A percentile compares a stretch with the other conserved stretches of the same genome.
Evolutionary conservation across 148 eudicot species (phyloP).

Genomic region (Vaccinium vitisidaea): DNA sequence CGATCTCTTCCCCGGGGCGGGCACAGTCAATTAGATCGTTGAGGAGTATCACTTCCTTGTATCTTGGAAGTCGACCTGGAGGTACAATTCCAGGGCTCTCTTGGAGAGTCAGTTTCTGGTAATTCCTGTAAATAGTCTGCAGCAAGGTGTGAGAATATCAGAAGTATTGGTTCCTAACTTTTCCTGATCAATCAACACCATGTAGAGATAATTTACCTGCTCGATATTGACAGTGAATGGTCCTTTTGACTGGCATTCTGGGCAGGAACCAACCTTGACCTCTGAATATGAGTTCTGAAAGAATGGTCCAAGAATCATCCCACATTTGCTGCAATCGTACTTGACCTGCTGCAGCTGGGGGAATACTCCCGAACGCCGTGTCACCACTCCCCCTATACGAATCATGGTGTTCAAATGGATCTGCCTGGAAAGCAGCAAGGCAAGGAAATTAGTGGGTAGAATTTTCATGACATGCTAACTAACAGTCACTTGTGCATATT

Average conservation of each 20-base stretch:
- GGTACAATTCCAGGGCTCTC: conserved; percentile 98
- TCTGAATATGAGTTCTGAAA: conserved; percentile 91
- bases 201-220: conserved; percentile 46
- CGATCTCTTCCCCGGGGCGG: conserved; percentile 98
- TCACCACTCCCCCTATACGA: conserved; percentile 96
- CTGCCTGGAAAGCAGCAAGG: conserved; percentile 50
- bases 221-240: conserved; percentile 93
- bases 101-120: conserved; percentile 94
- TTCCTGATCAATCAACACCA: neutral
- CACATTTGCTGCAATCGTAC: conserved; percentile 95
- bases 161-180: neutral
- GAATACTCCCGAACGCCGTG: conserved; percentile 93
- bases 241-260: conserved; percentile 96
- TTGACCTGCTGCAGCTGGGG: conserved; percentile 96
- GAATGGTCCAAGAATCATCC: conserved; percentile 83
- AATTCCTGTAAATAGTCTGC: conserved; percentile 92
- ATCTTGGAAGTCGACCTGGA: conserved; percentile 95
- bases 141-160: conserved; percentile 21
- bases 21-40: conserved; percentile 96
- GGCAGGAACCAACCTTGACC: conserved; percentile 98
- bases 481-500: neutral
- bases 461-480: neutral
- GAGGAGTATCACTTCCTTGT: conserved; percentile 91
- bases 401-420: conserved; percentile 96
- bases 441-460: neutral